Base-by-base conservation (phyloP, 2,329 filamentous ascomycete species). In the Fusarium subglutinans region DNA sequence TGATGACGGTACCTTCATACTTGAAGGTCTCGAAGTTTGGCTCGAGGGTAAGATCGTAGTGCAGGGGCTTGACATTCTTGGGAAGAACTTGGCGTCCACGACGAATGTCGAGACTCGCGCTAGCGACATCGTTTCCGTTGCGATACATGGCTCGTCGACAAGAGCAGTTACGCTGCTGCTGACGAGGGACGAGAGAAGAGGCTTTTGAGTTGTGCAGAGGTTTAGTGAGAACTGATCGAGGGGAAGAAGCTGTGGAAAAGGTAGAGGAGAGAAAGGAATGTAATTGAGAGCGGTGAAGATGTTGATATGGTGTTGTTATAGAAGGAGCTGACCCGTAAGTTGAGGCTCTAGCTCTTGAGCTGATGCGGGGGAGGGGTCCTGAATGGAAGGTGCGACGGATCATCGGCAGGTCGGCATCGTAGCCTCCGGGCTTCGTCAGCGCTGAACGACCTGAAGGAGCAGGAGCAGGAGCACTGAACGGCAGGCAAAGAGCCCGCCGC, bases 1-100 rank as follows among this genome's bases (percentile, higher is more conserved):
- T 95, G 66, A 91, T 84, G 59, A 98, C 95, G 17, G 88, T 92
- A 75, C 96, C 96, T 68, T 96, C 90, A 81, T 96, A 98, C 73
- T 91, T 94, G 83, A 96, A 94, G 74, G 92, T 95, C 78, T 93
- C 89, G 77, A 98, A 93, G 85, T 98, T 90, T 62, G 96, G 95
- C 85, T 98, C 96, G 72, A 98, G 88, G 3, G 94, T 96, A 77
- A 98, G 85, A 82, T 97, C 91, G 84, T 98, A 98, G 85, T 98
- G 95, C 44, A 88, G 85, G n/a, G 96, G 95, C 82, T 96, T 93
- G 79, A 98, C 94, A 80, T 98, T 97, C 84, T 92, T 91, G 59
- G 96, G 96, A 78, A 98, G 88, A 75, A 98, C 92, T 86, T 97
- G 93, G 78, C 96, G 92, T 44, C 75, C 78, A 24, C 79, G 84